Percentiles rank a stretch among this genome's conserved stretches.
phyloP scores from a whole-genome alignment of 345 rosid species.

The Eutrema japonicum region DNA sequence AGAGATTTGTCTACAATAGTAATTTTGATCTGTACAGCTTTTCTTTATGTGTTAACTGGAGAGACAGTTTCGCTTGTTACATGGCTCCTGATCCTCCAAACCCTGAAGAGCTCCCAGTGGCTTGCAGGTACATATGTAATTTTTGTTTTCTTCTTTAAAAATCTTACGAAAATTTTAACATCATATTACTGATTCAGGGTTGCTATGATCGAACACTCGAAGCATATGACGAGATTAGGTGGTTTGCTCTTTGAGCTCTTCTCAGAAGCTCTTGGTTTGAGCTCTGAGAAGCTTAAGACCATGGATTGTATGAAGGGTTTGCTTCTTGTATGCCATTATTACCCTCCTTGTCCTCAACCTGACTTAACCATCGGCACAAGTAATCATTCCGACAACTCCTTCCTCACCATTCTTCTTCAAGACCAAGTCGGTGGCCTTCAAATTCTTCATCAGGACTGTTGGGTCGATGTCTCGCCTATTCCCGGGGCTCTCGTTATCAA shows the following conservation, averaged over 20 bases:
- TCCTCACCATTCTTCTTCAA: constrained; percentile 53
- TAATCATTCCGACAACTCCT: constrained; percentile 42
- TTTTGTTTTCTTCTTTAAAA: neutral
- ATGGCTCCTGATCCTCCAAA: constrained; percentile 52
- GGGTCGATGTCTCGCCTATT: constrained; percentile 46
- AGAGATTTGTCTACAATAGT: constrained; percentile 42
- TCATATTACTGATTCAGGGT: constrained; percentile 43
- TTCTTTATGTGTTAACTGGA: constrained; percentile 49
- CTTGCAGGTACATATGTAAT: constrained; percentile 48
- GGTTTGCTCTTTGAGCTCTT: constrained; percentile 42
- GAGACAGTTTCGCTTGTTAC: constrained; percentile 48
- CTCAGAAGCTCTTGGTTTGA: constrained; percentile 54
- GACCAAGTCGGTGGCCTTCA: constrained; percentile 61
- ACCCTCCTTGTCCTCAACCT: constrained; percentile 56
- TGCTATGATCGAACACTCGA: constrained; percentile 43
- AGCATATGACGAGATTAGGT: constrained; percentile 46
- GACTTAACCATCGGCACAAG: constrained; percentile 48
- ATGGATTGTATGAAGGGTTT: constrained; percentile 43
- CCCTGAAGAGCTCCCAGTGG: constrained; percentile 54
- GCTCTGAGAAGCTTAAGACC: constrained; percentile 41
- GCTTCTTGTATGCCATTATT: constrained; percentile 44
- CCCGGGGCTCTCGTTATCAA: constrained; percentile 47
- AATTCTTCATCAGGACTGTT: constrained; percentile 45
- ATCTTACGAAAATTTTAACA: neutral
- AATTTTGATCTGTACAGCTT: constrained; percentile 49